Percentiles rank a stretch among this genome's conserved stretches.
phyloP scores from a whole-genome alignment of 2,329 filamentous ascomycete genomes.

The Drechslera avenae region DNA sequence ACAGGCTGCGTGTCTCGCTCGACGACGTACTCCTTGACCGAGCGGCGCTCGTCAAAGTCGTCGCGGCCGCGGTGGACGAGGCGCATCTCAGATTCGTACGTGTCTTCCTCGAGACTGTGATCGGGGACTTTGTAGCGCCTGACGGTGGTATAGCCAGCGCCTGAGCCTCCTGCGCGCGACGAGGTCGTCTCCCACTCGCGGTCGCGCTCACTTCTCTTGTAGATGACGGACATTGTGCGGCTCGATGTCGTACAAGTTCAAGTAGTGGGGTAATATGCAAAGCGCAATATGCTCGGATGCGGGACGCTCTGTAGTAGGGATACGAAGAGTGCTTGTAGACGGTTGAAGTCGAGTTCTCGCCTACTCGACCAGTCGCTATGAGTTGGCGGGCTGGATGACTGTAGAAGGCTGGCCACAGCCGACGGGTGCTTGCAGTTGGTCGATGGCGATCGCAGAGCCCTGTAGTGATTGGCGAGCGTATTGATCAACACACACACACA shows the following conservation, averaged over 20 bases:
- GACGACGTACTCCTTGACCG: conserved; percentile 46
- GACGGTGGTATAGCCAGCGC: conserved; percentile 59
- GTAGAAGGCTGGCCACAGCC: conserved; percentile 15
- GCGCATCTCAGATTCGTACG: conserved; percentile 55
- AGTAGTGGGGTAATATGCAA: not conserved
- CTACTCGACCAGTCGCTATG: conserved; percentile 23
- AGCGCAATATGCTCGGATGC: conserved; percentile 2
- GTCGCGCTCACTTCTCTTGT: conserved; percentile 51
- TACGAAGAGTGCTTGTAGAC: conserved; percentile 1
- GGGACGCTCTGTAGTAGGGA: conserved; percentile 7
- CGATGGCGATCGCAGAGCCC: conserved; percentile 18
- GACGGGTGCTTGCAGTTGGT: conserved; percentile 25
- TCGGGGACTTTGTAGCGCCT: conserved; percentile 65
- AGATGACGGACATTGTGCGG: conserved; percentile 53
- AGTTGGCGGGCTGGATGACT: conserved; percentile 12
- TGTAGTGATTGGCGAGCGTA: conserved; percentile 22
- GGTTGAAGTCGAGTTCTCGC: conserved; percentile 12
- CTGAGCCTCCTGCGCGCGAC: conserved; percentile 41
- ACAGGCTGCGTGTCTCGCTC: conserved; percentile 41
- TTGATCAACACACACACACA: conserved; percentile 22
- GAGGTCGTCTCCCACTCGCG: conserved; percentile 51
- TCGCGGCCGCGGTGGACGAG: conserved; percentile 51
- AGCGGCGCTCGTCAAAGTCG: conserved; percentile 41
- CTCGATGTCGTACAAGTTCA: conserved; percentile 5
- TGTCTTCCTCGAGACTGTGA: conserved; percentile 49